Conservation (phyloP, 495 filamentous ascomycete genomes). For the Podospora pseudocomata region DNA sequence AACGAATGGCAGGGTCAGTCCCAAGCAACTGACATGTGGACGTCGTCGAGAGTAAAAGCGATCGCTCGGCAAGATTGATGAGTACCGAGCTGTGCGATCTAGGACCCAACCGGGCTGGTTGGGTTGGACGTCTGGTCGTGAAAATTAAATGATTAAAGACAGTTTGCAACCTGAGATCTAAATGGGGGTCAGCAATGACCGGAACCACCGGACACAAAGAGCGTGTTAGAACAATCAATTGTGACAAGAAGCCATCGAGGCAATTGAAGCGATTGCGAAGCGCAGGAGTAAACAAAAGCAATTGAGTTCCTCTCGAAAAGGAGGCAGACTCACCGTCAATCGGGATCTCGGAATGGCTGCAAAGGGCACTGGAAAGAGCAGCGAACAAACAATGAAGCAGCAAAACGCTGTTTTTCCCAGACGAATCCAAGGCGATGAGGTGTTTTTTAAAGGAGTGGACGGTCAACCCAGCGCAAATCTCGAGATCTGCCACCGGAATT, state of each 20-base stretch:
- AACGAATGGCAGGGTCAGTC: conserved; percentile 36
- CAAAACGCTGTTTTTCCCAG: conserved; percentile 22
- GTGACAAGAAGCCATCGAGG: not conserved
- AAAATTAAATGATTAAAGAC: conserved; percentile 33
- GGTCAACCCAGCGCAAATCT: conserved; percentile 51
- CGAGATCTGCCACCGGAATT: conserved; percentile 47
- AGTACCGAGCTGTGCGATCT: conserved; percentile 4
- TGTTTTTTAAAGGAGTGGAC: conserved; percentile 48
- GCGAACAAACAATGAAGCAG: conserved; percentile 24
- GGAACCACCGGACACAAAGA: conserved; percentile 4
- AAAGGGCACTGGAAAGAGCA: conserved; percentile 20
- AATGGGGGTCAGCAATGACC: conserved; percentile 18
- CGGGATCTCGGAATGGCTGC: conserved; percentile 19
- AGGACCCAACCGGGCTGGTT: conserved; percentile 8
- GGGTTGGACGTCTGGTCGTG: conserved; percentile 16
- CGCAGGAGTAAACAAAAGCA: not conserved
- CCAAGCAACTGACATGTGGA: conserved; percentile 39
- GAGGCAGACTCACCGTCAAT: conserved; percentile 21
- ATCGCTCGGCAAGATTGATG: conserved; percentile 8
- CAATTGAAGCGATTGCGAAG: not conserved
- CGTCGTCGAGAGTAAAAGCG: conserved; percentile 16
- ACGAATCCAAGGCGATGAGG: conserved; percentile 26
- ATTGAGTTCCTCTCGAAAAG: not conserved
- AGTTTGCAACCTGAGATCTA: conserved; percentile 20
- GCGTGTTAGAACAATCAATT: not conserved